Conservation (phyloP, 306 rosid genomes). For the Malus sylvestris region DNA sequence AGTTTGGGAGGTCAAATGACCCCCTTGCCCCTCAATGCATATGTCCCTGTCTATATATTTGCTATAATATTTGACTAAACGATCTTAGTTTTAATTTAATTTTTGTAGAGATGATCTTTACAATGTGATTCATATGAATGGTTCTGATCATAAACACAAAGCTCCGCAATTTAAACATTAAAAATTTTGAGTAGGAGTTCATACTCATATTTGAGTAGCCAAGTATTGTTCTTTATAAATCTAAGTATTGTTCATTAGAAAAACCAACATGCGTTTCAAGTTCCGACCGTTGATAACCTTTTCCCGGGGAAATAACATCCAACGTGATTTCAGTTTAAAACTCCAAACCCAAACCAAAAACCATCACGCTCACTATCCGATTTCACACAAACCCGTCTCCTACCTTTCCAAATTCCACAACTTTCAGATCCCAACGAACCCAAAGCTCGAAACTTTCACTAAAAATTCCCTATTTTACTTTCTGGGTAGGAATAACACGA, state of each 20-base stretch:
- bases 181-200: no score
- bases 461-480: not conserved
- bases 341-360: slow-evolving; percentile 8
- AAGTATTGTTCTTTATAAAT: no score
- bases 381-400: not conserved
- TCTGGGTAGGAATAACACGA: not conserved
- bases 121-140: no score
- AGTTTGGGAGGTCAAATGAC: no score
- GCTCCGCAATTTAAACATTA: no score
- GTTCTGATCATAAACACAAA: no score
- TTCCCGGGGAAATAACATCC: slow-evolving; percentile 18
- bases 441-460: slow-evolving; percentile 4
- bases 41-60: rapidly evolving
- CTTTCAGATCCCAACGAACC: not conserved
- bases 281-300: slow-evolving; percentile 12
- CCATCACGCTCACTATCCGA: not conserved
- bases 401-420: not conserved
- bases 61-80: no score
- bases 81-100: no score
- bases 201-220: no score
- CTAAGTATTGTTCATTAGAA: not conserved
- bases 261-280: slow-evolving; percentile 9
- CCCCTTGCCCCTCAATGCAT: no score
- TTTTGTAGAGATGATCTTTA: no score
- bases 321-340: slow-evolving; percentile 3